These are phyloP conservation scores for Fusarium haematococcum DNA, from an alignment of 2,329 filamentous ascomycete species.

Conservation along the genomic window DNA sequence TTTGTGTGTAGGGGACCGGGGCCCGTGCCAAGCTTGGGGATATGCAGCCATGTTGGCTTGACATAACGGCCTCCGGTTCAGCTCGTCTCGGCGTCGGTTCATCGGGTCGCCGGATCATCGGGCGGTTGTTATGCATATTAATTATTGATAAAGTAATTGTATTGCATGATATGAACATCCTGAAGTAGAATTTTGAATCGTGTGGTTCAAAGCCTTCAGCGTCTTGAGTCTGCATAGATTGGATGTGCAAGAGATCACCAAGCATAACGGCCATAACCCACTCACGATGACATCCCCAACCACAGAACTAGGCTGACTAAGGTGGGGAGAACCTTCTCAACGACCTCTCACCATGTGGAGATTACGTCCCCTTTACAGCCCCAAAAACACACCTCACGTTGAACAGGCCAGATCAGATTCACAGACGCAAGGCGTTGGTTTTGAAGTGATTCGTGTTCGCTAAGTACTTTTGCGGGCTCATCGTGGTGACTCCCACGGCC, in stretches of 20 bases:
- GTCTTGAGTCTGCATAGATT: neutral
- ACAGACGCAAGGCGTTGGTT: neutral
- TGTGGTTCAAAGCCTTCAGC: neutral
- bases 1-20: slow-evolving; percentile 4
- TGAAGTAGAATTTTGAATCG: neutral
- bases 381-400: neutral
- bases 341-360: neutral
- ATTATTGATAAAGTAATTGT: neutral
- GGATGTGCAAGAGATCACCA: neutral
- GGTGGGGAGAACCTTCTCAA: slow-evolving; percentile 23
- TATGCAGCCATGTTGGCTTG: slow-evolving; percentile 25
- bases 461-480: slow-evolving; percentile 20
- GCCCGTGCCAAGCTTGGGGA: neutral
- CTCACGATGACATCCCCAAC: slow-evolving; percentile 2
- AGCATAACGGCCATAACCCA: neutral
- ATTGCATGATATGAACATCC: neutral
- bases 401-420: neutral
- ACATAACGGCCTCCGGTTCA: slow-evolving; percentile 15
- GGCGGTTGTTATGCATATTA: neutral
- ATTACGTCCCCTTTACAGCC: neutral
- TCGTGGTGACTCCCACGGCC: neutral
- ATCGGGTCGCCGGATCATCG: neutral
- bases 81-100: neutral
- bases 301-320: slow-evolving; percentile 17
- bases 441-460: slow-evolving; percentile 15